Evolutionary conservation across 208 protist species (phyloP), one percentile per base, ranked within the genome.

Genomic region (Spironucleus salmonicida): DNA sequence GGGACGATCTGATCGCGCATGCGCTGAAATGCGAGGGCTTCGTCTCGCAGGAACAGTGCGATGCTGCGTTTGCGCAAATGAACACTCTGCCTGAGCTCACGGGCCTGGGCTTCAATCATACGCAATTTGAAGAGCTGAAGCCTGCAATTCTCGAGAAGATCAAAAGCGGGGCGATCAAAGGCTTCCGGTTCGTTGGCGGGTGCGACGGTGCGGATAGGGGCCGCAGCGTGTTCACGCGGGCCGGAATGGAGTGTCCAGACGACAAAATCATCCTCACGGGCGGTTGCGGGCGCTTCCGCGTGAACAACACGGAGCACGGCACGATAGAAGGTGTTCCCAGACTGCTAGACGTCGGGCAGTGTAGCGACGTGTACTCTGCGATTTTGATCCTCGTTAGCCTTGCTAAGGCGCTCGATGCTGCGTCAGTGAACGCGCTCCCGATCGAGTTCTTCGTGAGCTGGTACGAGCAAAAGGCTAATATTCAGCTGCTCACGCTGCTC

Each of bases 401-500:
- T 19, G 75, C 80, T 45, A 41, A 84, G 7, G 83, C 75, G 1
- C 80, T 88, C 34, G 76, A 68, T n/a, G 62, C 62, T n/a, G 40
- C 53, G 32, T 61, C 57, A 29, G 42, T 89, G 27, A 80, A 78
- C 67, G 80, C 79, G 29, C 75, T 86, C 32, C 83, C 88, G 11
- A 49, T 92, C 29, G 84, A 80, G 1, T 76, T 91, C 41, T 82
- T 76, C 42, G 59, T 92, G 32, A 87, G 82, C 26, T 92, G 89
- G 89, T 91, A 89, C 76, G 89, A 92, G 76, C 89, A 92, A 78
- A 92, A 92, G 82, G 89, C 88, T 38, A 80, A 92, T 45, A 80
- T 80, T 58, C 78, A 89, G 29, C 75, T 92, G 57, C 76, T 92
- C 1, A 80, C 87, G 29, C 59, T 91, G 23, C 78, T 92, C 1